Evolutionary conservation across 352 stramenopile species (phyloP).

Genomic region (Phytophthora cactorum): DNA sequence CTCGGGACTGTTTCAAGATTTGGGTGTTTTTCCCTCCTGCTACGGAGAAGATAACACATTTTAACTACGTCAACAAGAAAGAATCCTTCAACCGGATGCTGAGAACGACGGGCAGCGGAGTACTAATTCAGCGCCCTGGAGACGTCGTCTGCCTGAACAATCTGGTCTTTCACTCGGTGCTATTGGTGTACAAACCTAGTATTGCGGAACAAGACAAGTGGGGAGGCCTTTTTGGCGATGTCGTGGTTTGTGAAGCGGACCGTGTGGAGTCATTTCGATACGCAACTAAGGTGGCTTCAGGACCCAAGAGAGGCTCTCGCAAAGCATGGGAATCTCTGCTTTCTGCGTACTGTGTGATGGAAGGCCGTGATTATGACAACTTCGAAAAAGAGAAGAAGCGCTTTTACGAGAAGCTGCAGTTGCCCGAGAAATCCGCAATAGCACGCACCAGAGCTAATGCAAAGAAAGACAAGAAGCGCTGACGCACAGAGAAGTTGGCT

Average conservation of each 20-base stretch:
- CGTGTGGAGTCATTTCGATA: constrained; percentile 1
- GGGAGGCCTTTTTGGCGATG: background rate
- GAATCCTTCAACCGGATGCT: constrained; percentile 5
- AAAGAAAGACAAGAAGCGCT: background rate
- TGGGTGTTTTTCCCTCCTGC: constrained; percentile 7
- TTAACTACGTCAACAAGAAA: constrained; percentile 7
- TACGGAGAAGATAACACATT: background rate
- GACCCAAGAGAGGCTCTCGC: background rate
- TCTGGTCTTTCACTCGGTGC: constrained; percentile 2
- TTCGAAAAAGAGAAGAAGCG: background rate
- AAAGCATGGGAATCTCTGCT: background rate
- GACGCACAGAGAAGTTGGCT: no score
- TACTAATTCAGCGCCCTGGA: background rate
- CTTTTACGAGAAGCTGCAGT: background rate
- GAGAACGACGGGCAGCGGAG: background rate
- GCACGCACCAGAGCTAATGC: background rate
- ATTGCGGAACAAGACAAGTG: background rate
- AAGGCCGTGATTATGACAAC: background rate
- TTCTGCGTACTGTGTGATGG: background rate
- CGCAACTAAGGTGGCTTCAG: constrained; percentile 3
- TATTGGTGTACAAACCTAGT: background rate
- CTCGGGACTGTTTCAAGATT: constrained; percentile 7
- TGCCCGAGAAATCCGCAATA: background rate
- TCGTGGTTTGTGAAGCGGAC: background rate
- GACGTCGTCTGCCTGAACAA: constrained; percentile 4